Evolutionary conservation across 1,284 basidiomycete genomes (phyloP), one percentile per base, ranked within the genome.

Genomic region (Agaricales sp.): DNA sequence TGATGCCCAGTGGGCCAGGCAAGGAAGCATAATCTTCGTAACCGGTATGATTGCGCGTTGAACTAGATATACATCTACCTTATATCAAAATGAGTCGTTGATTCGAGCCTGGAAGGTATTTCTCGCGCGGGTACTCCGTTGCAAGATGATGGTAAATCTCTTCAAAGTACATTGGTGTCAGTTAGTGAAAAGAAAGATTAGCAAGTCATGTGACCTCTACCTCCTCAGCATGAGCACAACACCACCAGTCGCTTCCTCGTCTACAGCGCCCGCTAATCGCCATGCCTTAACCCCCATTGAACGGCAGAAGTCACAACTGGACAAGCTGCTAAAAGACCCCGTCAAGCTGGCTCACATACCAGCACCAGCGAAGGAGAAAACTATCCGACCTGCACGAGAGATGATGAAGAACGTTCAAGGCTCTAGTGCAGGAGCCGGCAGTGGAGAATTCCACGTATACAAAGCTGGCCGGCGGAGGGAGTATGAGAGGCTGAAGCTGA

Each of bases 361-460:
- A 1, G 60, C 76, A 14, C 71, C 84, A 4, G 82, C 80, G 19
- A 85, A 84, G 62, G 83, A 92, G 55, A 91, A 90, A 67, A 75
- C 73, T 0, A 73, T 95, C 30, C 73, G 90, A 22, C 71, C 91
- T 1, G 73, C 91, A 3, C 74, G 87, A 46, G 94, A 97, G 65
- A 95, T 95, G 87, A 95, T 99, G 87, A 97, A 96, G 77, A 98
- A 95, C 57, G 92, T 97, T 2, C 90, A 94, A 63, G 93, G 93
- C 1, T 92, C 88, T 6, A 90, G 87, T 65, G 90, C 92, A 1
- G 93, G 88, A 49, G 91, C 93, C 14, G 93, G 93, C 45, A 92
- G 87, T 55, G 92, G 92, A 46, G 93, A 96, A 66, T 96, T 96
- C 59, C 96, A 99, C 62, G 96, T 99, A 2, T 99, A 99, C 73